Evolutionary conservation across 768 basidiomycete genomes (phyloP).

Genomic region (Gloeopeniophorella convolvens): DNA sequence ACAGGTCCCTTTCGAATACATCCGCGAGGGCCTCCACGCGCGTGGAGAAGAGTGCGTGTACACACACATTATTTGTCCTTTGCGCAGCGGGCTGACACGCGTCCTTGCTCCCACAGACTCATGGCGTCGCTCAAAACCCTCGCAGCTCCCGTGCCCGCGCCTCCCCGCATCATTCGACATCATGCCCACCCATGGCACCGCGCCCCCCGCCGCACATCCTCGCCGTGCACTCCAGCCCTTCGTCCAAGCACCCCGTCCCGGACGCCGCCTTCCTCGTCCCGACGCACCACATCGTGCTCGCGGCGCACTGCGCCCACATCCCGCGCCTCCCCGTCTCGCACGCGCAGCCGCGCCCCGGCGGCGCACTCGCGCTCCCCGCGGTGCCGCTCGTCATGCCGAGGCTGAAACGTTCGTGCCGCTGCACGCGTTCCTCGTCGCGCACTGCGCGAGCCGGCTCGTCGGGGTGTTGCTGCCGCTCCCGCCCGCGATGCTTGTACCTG

Average conservation of each 20-base stretch:
- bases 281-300: slow-evolving; percentile 56
- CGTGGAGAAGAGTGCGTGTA: slow-evolving; percentile 39
- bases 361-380: slow-evolving; percentile 44
- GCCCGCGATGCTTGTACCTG: slow-evolving; percentile 25
- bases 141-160: slow-evolving; percentile 16
- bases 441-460: slow-evolving; percentile 52
- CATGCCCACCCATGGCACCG: slow-evolving; percentile 3
- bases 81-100: background rate
- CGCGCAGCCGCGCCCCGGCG: slow-evolving; percentile 21
- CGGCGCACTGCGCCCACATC: slow-evolving; percentile 52
- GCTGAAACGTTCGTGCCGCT: slow-evolving; percentile 62
- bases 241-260: slow-evolving; percentile 26
- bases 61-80: background rate
- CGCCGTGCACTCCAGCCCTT: slow-evolving; percentile 35
- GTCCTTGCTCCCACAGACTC: slow-evolving; percentile 18
- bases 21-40: slow-evolving; percentile 44
- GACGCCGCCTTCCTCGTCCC: slow-evolving; percentile 46
- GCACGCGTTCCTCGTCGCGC: slow-evolving; percentile 62
- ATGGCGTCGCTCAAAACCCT: slow-evolving; percentile 18
- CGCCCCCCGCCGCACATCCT: slow-evolving; percentile 25
- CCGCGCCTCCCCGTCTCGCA: slow-evolving; percentile 40
- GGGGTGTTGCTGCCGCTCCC: slow-evolving; percentile 53
- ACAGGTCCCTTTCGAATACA: slow-evolving; percentile 55
- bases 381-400: slow-evolving; percentile 63
- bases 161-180: slow-evolving; percentile 19